Conservation (phyloP, 495 filamentous ascomycete species). For the Xylaria curta region DNA sequence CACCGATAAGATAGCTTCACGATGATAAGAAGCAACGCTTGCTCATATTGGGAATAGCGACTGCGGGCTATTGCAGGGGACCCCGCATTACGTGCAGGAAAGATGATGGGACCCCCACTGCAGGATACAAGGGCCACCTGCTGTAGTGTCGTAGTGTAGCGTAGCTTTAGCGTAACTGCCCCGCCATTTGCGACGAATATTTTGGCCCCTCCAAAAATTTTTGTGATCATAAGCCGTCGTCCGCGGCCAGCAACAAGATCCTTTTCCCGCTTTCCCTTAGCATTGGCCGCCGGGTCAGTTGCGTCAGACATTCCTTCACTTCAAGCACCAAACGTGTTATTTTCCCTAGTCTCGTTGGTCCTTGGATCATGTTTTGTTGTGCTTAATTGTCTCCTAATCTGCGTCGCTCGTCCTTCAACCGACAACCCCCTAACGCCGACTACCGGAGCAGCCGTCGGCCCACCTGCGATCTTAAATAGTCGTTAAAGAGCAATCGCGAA, state of each 20-base stretch:
- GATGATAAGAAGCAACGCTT: not conserved
- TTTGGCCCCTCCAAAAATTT: constrained; percentile 25
- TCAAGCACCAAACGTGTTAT: not conserved
- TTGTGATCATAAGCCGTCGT: constrained; percentile 8
- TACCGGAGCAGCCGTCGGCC: constrained; percentile 7
- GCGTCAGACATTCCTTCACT: constrained; percentile 7
- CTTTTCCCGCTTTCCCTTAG: not conserved
- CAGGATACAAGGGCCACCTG: not conserved
- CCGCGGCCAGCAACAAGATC: not conserved
- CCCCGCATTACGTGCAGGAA: constrained; percentile 22
- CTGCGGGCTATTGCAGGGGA: constrained; percentile 11
- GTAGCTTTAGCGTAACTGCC: constrained; percentile 3
- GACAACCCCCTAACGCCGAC: not conserved
- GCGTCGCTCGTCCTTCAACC: not conserved
- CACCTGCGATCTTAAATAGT: not conserved
- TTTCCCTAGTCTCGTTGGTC: not conserved
- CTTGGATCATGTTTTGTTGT: not conserved
- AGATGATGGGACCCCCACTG: constrained; percentile 10
- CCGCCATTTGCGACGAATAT: constrained; percentile 21
- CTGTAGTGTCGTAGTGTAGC: not conserved
- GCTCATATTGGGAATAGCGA: not conserved
- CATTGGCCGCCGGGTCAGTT: constrained; percentile 18
- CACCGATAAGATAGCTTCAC: not conserved
- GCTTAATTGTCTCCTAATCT: not conserved
- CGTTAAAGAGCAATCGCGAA: constrained; percentile 5